A percentile compares a stretch with the other conserved stretches of the same genome.
Evolutionary conservation across 2,329 filamentous ascomycete species (phyloP).

Genomic region (Pezicula rhizophila): DNA sequence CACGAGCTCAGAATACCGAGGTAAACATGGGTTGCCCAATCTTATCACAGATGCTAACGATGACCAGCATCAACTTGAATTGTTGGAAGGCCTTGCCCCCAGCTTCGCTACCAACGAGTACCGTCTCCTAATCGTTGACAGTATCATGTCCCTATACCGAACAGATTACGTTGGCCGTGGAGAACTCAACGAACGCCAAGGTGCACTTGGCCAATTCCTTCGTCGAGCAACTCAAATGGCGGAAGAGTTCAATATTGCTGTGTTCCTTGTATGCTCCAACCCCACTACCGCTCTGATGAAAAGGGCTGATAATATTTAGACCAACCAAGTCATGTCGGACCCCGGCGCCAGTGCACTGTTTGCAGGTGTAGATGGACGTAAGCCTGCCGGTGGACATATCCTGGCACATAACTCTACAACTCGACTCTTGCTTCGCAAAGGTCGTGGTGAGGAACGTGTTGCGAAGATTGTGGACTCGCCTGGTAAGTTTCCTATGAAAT

Average conservation of each 20-base stretch:
- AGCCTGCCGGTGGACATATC: constrained; percentile 62
- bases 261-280: constrained; percentile 44
- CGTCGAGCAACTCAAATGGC: constrained; percentile 59
- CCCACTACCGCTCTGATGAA: neutral
- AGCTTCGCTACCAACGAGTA: constrained; percentile 59
- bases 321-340: constrained; percentile 67
- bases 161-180: constrained; percentile 62
- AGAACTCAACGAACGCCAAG: constrained; percentile 62
- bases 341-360: constrained; percentile 64
- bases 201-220: constrained; percentile 61
- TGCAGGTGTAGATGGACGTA: constrained; percentile 60
- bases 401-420: constrained; percentile 65
- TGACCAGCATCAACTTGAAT: constrained; percentile 49
- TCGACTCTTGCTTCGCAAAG: constrained; percentile 60
- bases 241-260: constrained; percentile 64
- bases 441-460: constrained; percentile 62
- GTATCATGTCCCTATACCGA: constrained; percentile 64
- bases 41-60: constrained; percentile 3
- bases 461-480: constrained; percentile 64
- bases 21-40: constrained; percentile 12
- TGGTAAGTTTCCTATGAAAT: constrained; percentile 34
- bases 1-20: constrained; percentile 60
- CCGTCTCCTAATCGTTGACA: constrained; percentile 62
- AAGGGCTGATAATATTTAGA: constrained; percentile 32
- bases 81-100: constrained; percentile 54